phyloP scores from a whole-genome alignment of 345 rosid species.

The Camelina laxa region DNA sequence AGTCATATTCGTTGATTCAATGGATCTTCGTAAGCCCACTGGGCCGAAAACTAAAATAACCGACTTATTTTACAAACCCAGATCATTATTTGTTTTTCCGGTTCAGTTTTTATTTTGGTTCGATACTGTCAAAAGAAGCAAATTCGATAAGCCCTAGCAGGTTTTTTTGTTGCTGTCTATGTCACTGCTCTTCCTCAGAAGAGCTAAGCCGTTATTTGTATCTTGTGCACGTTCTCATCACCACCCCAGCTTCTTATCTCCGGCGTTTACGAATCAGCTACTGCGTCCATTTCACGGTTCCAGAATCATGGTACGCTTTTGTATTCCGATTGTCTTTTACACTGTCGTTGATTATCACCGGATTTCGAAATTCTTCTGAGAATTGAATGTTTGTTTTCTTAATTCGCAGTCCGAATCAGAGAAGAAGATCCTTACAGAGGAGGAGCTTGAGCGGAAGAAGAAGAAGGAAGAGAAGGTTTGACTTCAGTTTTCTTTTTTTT shows the following conservation, averaged over 20 bases:
- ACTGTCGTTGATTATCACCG: not conserved
- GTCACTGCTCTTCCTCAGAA: conserved; percentile 35
- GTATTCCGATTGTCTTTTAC: not conserved
- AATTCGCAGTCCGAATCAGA: conserved; percentile 59
- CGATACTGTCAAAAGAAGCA: not conserved
- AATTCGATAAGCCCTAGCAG: conserved; percentile 33
- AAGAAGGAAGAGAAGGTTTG: conserved; percentile 88
- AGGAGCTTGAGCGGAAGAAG: conserved; percentile 88
- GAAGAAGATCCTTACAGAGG: conserved; percentile 59
- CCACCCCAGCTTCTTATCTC: conserved; percentile 7
- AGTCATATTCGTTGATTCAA: not conserved
- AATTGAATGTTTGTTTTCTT: conserved; percentile 19
- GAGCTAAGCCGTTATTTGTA: conserved; percentile 42
- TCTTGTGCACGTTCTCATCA: conserved; percentile 11
- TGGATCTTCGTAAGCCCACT: conserved; percentile 3
- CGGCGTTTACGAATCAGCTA: conserved; percentile 6
- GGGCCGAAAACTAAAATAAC: not conserved
- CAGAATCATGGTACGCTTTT: conserved; percentile 32
- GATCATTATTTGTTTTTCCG: not conserved
- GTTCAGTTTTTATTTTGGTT: not conserved
- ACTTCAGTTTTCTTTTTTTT: not conserved
- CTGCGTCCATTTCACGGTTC: conserved; percentile 38
- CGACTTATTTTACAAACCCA: not conserved
- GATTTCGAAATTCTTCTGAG: not conserved
- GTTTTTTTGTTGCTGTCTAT: conserved; percentile 23